phyloP scores from a whole-genome alignment of 164 flowering plant genomes.

The Piper longum region DNA sequence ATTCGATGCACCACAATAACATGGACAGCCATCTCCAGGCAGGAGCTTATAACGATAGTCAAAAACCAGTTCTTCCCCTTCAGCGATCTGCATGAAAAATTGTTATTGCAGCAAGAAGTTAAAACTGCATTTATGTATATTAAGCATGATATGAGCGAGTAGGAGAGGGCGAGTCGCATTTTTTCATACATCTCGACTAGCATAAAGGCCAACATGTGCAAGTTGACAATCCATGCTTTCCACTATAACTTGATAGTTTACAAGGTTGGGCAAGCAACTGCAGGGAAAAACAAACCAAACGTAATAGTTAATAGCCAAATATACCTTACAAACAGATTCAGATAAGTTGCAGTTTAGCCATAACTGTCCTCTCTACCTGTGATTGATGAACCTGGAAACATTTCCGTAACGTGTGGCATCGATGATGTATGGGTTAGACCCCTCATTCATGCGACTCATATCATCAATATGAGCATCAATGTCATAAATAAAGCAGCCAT shows the following conservation, averaged over 20 bases:
- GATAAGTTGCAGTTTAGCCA: neutral
- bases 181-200: conserved; percentile 70
- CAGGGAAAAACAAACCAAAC: conserved; percentile 2
- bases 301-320: neutral
- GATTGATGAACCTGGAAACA: conserved; percentile 87
- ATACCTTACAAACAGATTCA: neutral
- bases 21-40: conserved; percentile 43
- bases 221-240: conserved; percentile 85
- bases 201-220: conserved; percentile 84
- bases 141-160: neutral
- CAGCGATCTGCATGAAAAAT: conserved; percentile 42
- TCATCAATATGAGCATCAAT: conserved; percentile 49
- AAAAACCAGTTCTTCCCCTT: conserved; percentile 70
- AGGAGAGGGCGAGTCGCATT: conserved; percentile 6
- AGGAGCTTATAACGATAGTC: conserved; percentile 37
- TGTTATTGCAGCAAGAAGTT: neutral
- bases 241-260: conserved; percentile 75
- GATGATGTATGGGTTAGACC: conserved; percentile 38
- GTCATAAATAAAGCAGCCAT: conserved; percentile 50
- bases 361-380: conserved; percentile 36
- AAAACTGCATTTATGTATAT: neutral
- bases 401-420: conserved; percentile 86
- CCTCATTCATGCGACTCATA: conserved; percentile 57
- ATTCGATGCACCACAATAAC: conserved; percentile 57
- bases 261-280: conserved; percentile 90